These are phyloP conservation scores for Thuja plicata DNA, from an alignment of 83 land plant species.

Conservation along the genomic window DNA sequence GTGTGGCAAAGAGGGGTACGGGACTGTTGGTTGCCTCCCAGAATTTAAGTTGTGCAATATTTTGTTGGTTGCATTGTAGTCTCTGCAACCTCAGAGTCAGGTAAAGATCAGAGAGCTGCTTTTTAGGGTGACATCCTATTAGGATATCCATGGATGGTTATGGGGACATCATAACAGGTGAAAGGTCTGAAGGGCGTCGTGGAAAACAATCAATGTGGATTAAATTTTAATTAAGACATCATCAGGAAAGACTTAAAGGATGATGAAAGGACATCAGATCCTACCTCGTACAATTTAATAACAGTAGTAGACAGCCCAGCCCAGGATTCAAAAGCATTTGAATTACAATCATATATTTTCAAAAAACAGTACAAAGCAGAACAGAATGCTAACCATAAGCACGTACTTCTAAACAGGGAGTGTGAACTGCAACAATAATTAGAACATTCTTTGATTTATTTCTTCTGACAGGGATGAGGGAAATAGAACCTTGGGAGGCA, in stretches of 20 bases:
- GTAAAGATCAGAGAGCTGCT: no score
- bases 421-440: neutral
- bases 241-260: neutral
- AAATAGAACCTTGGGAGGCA: neutral
- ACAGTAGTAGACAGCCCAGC: neutral
- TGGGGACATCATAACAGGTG: neutral
- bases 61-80: no score
- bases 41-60: no score
- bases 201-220: neutral
- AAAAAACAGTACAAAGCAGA: neutral
- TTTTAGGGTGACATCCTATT: neutral
- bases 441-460: no score
- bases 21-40: no score
- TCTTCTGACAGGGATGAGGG: neutral
- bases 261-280: neutral
- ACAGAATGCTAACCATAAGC: neutral
- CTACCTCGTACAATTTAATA: neutral
- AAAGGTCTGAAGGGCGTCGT: neutral
- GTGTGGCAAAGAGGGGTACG: no score
- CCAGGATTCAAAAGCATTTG: neutral
- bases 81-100: no score
- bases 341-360: neutral
- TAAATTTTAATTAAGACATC: neutral
- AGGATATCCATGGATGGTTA: neutral
- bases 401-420: neutral